Percentiles rank a stretch among this genome's conserved stretches.
Conservation (phyloP, 2,329 filamentous ascomycete species). For the Nakataea oryzae region DNA sequence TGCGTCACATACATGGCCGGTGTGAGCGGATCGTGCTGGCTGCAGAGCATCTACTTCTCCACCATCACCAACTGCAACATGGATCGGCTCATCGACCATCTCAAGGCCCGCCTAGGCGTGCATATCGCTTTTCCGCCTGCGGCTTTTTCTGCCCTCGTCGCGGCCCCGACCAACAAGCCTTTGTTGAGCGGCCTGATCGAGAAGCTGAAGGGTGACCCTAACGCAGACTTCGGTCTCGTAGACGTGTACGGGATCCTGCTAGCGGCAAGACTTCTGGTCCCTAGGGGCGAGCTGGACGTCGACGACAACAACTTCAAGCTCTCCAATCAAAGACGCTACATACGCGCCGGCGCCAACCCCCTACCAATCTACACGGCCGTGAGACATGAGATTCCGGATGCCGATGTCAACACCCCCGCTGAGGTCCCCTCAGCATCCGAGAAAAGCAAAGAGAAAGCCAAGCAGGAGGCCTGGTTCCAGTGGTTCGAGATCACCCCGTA, state of each 20-base stretch:
- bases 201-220: slow-evolving; percentile 73
- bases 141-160: slow-evolving; percentile 70
- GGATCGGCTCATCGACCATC: slow-evolving; percentile 63
- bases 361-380: slow-evolving; percentile 94
- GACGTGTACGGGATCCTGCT: slow-evolving; percentile 86
- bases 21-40: slow-evolving; percentile 93
- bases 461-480: slow-evolving; percentile 80
- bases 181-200: slow-evolving; percentile 83
- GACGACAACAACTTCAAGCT: slow-evolving; percentile 77
- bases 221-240: slow-evolving; percentile 79
- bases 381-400: slow-evolving; percentile 80
- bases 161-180: slow-evolving; percentile 86
- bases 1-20: slow-evolving; percentile 92
- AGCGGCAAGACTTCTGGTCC: slow-evolving; percentile 75
- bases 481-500: slow-evolving; percentile 97
- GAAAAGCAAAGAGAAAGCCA: slow-evolving; percentile 39
- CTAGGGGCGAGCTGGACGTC: slow-evolving; percentile 70
- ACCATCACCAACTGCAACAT: slow-evolving; percentile 63
- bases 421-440: slow-evolving; percentile 26
- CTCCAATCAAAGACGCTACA: slow-evolving; percentile 70
- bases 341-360: slow-evolving; percentile 70
- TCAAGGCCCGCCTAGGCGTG: slow-evolving; percentile 74
- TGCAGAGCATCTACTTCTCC: slow-evolving; percentile 80
- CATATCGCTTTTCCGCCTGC: slow-evolving; percentile 90
- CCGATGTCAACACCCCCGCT: slow-evolving; percentile 29